Evolutionary conservation across 805 yeast genomes (phyloP).

Genomic region (Candida khao-thaluensis): DNA sequence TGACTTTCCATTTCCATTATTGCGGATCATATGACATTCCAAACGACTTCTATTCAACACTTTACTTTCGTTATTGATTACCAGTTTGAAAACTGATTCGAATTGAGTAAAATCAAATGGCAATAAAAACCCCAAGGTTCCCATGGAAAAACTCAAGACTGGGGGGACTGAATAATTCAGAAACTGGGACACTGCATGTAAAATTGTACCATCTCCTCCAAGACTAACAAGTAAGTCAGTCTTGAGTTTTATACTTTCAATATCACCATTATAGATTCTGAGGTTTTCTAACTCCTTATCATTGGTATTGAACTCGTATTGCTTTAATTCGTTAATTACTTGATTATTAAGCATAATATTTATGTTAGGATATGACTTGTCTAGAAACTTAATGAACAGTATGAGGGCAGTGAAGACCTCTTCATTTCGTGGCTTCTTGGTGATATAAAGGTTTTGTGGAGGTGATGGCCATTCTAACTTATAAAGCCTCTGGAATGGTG

Average conservation of each 20-base stretch:
- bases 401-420: constrained; percentile 66
- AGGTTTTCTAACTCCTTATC: constrained; percentile 24
- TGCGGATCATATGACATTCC: constrained; percentile 62
- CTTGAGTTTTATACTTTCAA: constrained; percentile 55
- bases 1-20: constrained; percentile 14
- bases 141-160: constrained; percentile 81
- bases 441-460: constrained; percentile 70
- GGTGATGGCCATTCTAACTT: constrained; percentile 8
- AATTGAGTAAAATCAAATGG: constrained; percentile 79
- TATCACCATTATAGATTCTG: constrained; percentile 54
- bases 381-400: constrained; percentile 60
- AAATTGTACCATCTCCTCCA: constrained; percentile 96
- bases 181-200: constrained; percentile 79
- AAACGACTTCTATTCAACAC: constrained; percentile 77
- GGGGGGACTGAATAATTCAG: constrained; percentile 80
- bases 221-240: constrained; percentile 81
- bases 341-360: constrained; percentile 77
- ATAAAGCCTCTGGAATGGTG: constrained; percentile 8
- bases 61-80: constrained; percentile 65
- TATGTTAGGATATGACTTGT: constrained; percentile 61
- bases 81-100: constrained; percentile 58
- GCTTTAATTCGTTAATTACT: constrained; percentile 66
- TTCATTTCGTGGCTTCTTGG: constrained; percentile 80
- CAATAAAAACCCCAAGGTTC: constrained; percentile 83
- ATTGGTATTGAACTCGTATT: constrained; percentile 15